These are phyloP conservation scores for Tetrahymena thermophila DNA, from an alignment of 73 alveolate genomes.

Conservation along the genomic window DNA sequence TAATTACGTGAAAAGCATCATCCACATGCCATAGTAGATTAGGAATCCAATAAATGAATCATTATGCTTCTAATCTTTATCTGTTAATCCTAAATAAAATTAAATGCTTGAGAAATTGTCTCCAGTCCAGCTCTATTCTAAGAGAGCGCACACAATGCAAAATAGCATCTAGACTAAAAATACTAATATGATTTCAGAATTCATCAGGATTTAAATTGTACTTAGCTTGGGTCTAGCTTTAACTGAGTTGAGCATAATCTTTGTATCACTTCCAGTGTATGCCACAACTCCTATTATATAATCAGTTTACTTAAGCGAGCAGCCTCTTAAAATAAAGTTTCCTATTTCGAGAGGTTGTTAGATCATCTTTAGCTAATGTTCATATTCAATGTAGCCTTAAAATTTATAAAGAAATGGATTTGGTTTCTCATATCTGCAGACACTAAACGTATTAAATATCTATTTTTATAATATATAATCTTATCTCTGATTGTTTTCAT, in stretches of 20 bases:
- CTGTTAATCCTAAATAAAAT: neutral
- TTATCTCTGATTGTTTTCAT: neutral
- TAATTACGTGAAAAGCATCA: slow-evolving; percentile 54
- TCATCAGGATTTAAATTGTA: slow-evolving; percentile 47
- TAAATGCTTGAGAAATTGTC: slow-evolving; percentile 1
- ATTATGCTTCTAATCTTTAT: neutral
- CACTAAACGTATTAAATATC: neutral
- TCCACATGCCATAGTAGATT: slow-evolving; percentile 69
- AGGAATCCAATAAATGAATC: neutral
- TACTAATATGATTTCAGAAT: slow-evolving; percentile 8
- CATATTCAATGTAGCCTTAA: slow-evolving; percentile 5
- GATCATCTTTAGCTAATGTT: neutral
- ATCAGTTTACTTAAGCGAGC: slow-evolving; percentile 50
- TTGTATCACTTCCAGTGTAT: slow-evolving; percentile 59
- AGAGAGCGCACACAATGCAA: slow-evolving; percentile 7
- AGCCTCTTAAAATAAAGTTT: slow-evolving; percentile 53
- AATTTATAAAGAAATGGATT: slow-evolving; percentile 25
- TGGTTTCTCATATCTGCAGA: slow-evolving; percentile 21
- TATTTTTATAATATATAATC: neutral
- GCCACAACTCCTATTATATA: slow-evolving; percentile 53
- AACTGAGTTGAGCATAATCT: slow-evolving; percentile 64
- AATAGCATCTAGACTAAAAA: slow-evolving; percentile 17
- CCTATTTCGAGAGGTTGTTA: slow-evolving; percentile 7
- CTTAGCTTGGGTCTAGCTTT: slow-evolving; percentile 53
- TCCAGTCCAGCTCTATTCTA: slow-evolving; percentile 12